A percentile compares a stretch with the other conserved stretches of the same genome.
phyloP scores from a whole-genome alignment of 2,329 filamentous ascomycete species.

The Colletotrichum liaoningense region DNA sequence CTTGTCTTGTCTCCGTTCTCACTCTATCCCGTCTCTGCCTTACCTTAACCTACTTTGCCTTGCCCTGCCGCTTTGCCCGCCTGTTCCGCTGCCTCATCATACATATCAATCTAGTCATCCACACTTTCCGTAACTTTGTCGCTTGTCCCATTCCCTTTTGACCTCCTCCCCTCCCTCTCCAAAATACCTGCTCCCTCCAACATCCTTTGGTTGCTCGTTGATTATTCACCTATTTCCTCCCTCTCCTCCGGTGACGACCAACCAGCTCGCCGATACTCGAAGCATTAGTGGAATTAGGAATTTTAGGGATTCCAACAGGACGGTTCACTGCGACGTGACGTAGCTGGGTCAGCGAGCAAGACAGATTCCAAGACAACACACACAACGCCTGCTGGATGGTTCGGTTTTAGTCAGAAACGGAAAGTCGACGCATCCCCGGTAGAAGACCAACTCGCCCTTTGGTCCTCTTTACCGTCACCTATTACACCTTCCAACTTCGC shows the following conservation, averaged over 20 bases:
- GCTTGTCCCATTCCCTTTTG: constrained; percentile 27
- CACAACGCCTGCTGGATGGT: constrained; percentile 21
- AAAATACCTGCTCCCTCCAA: not conserved
- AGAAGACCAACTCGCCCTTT: constrained; percentile 10
- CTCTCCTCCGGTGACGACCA: constrained; percentile 10
- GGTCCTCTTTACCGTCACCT: constrained; percentile 9
- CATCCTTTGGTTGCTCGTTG: not conserved
- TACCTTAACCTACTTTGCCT: constrained; percentile 34
- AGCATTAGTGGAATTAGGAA: not conserved
- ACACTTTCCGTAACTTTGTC: constrained; percentile 25
- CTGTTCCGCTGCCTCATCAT: constrained; percentile 30
- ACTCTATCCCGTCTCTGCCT: constrained; percentile 27
- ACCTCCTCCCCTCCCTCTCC: constrained; percentile 25
- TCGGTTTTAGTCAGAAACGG: constrained; percentile 20
- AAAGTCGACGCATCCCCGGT: constrained; percentile 6
- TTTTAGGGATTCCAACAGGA: constrained; percentile 5
- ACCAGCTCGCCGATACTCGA: not conserved
- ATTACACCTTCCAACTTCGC: constrained; percentile 4
- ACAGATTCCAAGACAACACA: not conserved
- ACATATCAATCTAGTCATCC: constrained; percentile 36
- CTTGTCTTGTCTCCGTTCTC: constrained; percentile 14
- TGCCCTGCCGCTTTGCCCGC: constrained; percentile 18
- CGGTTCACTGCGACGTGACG: constrained; percentile 18
- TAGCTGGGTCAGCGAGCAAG: constrained; percentile 12
- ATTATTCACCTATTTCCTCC: constrained; percentile 3